Evolutionary conservation across 768 basidiomycete genomes (phyloP).

Genomic region (Tricholoma terreum): DNA sequence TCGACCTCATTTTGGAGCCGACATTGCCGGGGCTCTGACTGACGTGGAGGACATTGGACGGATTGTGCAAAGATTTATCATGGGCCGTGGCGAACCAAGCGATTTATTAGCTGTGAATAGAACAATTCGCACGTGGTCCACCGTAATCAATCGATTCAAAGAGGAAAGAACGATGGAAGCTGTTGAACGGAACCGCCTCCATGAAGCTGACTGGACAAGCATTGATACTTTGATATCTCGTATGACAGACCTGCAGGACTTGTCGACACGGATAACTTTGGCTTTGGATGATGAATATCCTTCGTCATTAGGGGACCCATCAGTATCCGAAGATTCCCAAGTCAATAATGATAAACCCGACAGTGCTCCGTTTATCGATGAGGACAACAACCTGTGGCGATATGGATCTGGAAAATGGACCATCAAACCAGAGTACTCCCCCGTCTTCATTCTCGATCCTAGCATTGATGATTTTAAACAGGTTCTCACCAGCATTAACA

Average conservation of each 20-base stretch:
- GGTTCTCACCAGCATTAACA: constrained; percentile 58
- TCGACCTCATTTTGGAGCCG: constrained; percentile 60
- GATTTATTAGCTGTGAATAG: constrained; percentile 66
- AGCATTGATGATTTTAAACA: constrained; percentile 20
- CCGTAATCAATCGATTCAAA: constrained; percentile 47
- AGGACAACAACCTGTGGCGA: constrained; percentile 16
- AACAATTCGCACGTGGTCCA: constrained; percentile 59
- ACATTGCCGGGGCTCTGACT: constrained; percentile 53
- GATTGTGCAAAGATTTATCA: constrained; percentile 71
- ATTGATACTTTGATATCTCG: constrained; percentile 52
- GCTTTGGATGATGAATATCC: constrained; percentile 36
- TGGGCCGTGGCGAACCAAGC: constrained; percentile 60
- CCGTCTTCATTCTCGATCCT: background rate
- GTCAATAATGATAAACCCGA: background rate
- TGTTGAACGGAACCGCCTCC: constrained; percentile 27
- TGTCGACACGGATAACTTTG: constrained; percentile 55
- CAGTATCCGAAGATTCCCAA: background rate
- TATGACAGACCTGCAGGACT: constrained; percentile 45
- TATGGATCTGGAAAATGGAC: constrained; percentile 44
- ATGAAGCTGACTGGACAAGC: constrained; percentile 48
- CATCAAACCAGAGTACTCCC: constrained; percentile 62
- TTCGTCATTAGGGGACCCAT: background rate
- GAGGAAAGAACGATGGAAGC: constrained; percentile 57
- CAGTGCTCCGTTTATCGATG: background rate
- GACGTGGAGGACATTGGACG: constrained; percentile 69